Evolutionary conservation across 345 rosid genomes (phyloP).

Genomic region (Ailanthus altissimus): DNA sequence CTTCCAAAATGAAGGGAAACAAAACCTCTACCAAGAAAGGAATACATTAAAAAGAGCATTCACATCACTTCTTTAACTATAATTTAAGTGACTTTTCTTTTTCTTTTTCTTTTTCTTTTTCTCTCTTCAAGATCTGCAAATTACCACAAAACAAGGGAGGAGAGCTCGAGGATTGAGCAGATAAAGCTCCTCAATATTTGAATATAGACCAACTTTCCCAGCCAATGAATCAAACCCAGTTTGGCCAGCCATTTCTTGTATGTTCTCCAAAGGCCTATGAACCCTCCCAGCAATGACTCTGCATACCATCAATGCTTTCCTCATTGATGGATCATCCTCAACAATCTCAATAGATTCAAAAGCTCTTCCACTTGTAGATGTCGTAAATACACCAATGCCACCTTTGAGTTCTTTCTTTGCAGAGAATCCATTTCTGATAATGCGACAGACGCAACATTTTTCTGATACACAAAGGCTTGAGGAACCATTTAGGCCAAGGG

Average conservation of each 20-base stretch:
- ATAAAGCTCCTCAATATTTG: slow-evolving; percentile 94
- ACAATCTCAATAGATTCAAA: slow-evolving; percentile 57
- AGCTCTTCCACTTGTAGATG: slow-evolving; percentile 94
- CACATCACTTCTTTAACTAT: slow-evolving; percentile 14
- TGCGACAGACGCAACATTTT: slow-evolving; percentile 78
- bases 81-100: not conserved
- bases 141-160: slow-evolving; percentile 88
- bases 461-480: slow-evolving; percentile 79
- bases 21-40: slow-evolving; percentile 21
- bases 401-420: slow-evolving; percentile 72
- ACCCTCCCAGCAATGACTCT: slow-evolving; percentile 97
- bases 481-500: slow-evolving; percentile 81
- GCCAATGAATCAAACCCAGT: slow-evolving; percentile 95
- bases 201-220: slow-evolving; percentile 89
- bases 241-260: slow-evolving; percentile 76
- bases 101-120: not conserved
- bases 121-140: slow-evolving; percentile 69
- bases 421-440: slow-evolving; percentile 77
- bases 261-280: slow-evolving; percentile 87
- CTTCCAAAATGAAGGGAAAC: slow-evolving; percentile 16
- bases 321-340: slow-evolving; percentile 45
- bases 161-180: slow-evolving; percentile 91
- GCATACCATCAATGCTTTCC: slow-evolving; percentile 93
- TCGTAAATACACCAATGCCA: slow-evolving; percentile 90
- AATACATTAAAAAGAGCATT: slow-evolving; percentile 21